Base-by-base conservation (phyloP, 2,329 filamentous ascomycete species). In the Sarocladiaceae sp. region DNA sequence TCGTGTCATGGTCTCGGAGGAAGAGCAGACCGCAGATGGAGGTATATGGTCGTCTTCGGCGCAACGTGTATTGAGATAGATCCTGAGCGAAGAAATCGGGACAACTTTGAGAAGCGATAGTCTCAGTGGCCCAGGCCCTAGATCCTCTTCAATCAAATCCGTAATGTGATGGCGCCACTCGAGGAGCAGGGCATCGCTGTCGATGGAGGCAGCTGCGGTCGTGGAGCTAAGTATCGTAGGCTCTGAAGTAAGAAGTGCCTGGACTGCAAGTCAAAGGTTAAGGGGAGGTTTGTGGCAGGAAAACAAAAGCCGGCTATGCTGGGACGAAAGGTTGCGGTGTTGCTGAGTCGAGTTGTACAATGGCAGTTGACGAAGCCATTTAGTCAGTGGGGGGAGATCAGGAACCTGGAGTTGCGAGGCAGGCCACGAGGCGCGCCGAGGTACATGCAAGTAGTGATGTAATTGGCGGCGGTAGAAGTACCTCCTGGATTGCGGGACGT, bases 401-500 rank as follows among this genome's bases (percentile, higher is more conserved):
- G 40, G 40, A 46, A 46, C 23, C n/a, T 48, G 44, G 44, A 33
- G 44, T 48, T 20, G 44, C 44, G 26, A 48, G 18, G 7, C 5
- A 8, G 37, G 33, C 15, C 5, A n/a, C n/a, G n/a, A n/a, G n/a
- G n/a, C n/a, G n/a, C n/a, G n/a, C n/a, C n/a, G n/a, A 12, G 26
- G 26, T 33, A 48, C 28, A 10, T 48, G 44, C 26, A 8, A 4
- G 7, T n/a, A 23, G 7, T 7, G 10, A 20, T 22, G 20, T n/a
- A 29, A 11, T n/a, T 15, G 26, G 28, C 22, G 26, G 10, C 20
- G 8, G 25, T 20, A 17, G 22, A 44, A 8, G 40, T 44, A 44
- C 40, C 40, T 15, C 18, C 18, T 3, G n/a, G n/a, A n/a, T n/a
- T n/a, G 22, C 22, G 5, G 4, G 4, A 40, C 37, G 17, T 40